Conservation (phyloP, 352 stramenopile genomes). For the Globisporangium nodosum region DNA sequence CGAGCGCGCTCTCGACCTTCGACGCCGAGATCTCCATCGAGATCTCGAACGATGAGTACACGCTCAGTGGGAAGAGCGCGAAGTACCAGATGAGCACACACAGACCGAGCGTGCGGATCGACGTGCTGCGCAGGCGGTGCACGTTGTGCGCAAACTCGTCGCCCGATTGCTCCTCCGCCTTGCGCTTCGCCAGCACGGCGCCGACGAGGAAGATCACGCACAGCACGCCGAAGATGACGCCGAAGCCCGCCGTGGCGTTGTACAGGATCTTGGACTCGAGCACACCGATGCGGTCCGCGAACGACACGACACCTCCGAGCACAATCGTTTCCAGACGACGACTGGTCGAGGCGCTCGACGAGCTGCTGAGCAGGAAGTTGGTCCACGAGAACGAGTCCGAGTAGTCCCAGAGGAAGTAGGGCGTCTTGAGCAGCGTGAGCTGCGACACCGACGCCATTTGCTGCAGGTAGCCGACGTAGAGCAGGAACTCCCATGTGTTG, state of each 20-base stretch:
- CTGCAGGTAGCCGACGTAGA: conserved; percentile 67
- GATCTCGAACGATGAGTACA: conserved; percentile 59
- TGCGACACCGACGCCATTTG: conserved; percentile 58
- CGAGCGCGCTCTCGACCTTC: conserved; percentile 20
- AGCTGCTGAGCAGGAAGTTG: conserved; percentile 43
- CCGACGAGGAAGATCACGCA: conserved; percentile 40
- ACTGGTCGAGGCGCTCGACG: conserved; percentile 9
- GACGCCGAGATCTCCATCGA: conserved; percentile 53
- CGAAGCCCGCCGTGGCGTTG: conserved; percentile 31
- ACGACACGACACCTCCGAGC: conserved; percentile 48
- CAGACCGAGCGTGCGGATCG: conserved; percentile 51
- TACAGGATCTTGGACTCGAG: conserved; percentile 38
- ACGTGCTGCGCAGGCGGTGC: conserved; percentile 48
- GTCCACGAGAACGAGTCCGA: conserved; percentile 68
- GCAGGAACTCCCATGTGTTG: conserved; percentile 72
- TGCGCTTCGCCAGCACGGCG: conserved; percentile 44
- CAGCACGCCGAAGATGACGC: conserved; percentile 28
- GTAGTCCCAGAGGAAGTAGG: conserved; percentile 65
- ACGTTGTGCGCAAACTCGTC: conserved; percentile 32
- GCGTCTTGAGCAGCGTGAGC: conserved; percentile 54
- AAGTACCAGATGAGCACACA: conserved; percentile 71
- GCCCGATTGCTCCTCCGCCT: conserved; percentile 40
- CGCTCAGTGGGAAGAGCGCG: conserved; percentile 49
- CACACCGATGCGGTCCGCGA: conserved; percentile 47
- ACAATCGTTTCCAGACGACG: conserved; percentile 57